These are phyloP conservation scores for Microbotryum lychnidis-dioicae DNA, from an alignment of 1,284 basidiomycete genomes.

Conservation along the genomic window DNA sequence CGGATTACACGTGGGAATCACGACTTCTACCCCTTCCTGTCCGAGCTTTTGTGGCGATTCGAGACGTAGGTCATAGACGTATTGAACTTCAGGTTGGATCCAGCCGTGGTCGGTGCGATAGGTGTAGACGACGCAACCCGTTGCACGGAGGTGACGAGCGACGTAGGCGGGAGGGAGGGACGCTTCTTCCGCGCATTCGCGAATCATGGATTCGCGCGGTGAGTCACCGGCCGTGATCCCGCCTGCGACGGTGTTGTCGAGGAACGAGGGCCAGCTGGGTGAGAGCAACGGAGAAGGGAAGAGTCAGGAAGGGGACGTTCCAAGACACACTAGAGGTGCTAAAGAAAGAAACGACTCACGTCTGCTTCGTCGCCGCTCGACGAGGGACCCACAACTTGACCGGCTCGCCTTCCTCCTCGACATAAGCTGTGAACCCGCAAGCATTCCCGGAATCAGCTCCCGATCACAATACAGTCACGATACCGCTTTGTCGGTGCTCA, in stretches of 20 bases:
- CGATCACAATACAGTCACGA: too few species aligned
- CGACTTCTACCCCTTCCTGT: background rate
- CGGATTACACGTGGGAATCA: constrained; percentile 30
- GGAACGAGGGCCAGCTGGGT: constrained; percentile 31
- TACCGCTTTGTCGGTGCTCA: constrained; percentile 29
- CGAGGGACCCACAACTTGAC: constrained; percentile 74
- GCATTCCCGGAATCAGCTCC: background rate
- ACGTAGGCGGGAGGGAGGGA: constrained; percentile 26
- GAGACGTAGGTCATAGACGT: constrained; percentile 68
- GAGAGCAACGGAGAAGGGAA: background rate
- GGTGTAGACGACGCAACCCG: constrained; percentile 41
- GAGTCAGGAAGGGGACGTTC: too few species aligned
- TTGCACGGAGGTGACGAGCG: constrained; percentile 14
- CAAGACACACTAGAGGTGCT: too few species aligned
- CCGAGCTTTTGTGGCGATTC: constrained; percentile 43
- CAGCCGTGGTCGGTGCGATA: constrained; percentile 60
- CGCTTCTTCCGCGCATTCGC: constrained; percentile 66
- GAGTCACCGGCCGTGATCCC: constrained; percentile 57
- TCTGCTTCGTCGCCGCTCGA: constrained; percentile 75
- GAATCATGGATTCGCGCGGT: constrained; percentile 67
- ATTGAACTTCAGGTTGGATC: constrained; percentile 67
- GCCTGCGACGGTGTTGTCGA: constrained; percentile 59
- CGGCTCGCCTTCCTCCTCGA: constrained; percentile 25
- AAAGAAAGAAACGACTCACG: constrained; percentile 46
- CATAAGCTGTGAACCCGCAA: constrained; percentile 33